phyloP scores from a whole-genome alignment of 805 yeast genomes.

The Jamesozyma rosinii region DNA sequence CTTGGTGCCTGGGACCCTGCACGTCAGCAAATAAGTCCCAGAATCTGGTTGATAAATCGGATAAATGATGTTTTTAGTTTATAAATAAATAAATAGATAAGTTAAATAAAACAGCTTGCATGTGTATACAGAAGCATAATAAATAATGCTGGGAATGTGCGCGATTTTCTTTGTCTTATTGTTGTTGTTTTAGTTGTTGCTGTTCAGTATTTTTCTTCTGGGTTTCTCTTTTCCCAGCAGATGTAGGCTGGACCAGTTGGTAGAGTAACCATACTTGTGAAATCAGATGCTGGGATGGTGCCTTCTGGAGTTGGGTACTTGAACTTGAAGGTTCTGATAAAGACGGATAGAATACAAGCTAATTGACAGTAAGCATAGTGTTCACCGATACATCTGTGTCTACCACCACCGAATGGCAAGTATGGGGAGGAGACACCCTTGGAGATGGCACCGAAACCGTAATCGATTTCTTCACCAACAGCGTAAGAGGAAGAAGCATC shows the following conservation, averaged over 20 bases:
- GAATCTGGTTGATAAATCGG: too few species aligned
- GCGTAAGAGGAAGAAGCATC: constrained; percentile 30
- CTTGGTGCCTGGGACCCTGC: too few species aligned
- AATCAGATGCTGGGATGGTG: constrained; percentile 60
- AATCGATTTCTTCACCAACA: constrained; percentile 50
- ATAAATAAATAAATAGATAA: background rate
- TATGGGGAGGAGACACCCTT: constrained; percentile 95
- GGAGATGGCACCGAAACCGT: constrained; percentile 93
- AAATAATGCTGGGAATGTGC: background rate
- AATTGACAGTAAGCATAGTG: constrained; percentile 93
- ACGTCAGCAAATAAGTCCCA: too few species aligned
- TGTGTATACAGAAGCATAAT: too few species aligned
- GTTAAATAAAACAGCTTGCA: background rate
- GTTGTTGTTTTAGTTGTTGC: background rate
- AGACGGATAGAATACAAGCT: constrained; percentile 71
- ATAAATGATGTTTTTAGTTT: too few species aligned
- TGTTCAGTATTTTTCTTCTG: constrained; percentile 6
- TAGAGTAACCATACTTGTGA: constrained; percentile 84
- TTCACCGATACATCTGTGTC: constrained; percentile 99
- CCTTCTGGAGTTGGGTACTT: constrained; percentile 43
- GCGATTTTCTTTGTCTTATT: too few species aligned
- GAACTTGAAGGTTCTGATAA: constrained; percentile 73
- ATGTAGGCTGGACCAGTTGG: constrained; percentile 72
- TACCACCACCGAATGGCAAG: constrained; percentile 97
- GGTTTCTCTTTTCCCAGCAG: constrained; percentile 57